These are phyloP conservation scores for Monilinia vaccinii-corymbosi DNA, from an alignment of 2,329 filamentous ascomycete genomes.

Conservation along the genomic window DNA sequence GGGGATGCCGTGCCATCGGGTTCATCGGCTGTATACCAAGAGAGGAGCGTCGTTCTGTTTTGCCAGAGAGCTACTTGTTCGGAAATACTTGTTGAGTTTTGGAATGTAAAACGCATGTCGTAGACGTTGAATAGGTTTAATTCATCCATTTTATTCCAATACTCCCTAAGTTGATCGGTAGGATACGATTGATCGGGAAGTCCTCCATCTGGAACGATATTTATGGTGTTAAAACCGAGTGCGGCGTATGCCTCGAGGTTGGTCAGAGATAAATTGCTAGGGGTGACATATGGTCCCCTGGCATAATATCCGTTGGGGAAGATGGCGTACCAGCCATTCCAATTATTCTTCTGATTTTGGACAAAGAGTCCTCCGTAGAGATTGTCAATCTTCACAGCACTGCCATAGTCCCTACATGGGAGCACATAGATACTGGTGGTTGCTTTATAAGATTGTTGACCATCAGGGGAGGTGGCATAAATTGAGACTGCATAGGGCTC, in stretches of 20 bases:
- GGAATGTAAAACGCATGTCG: constrained; percentile 26
- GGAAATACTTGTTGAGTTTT: constrained; percentile 31
- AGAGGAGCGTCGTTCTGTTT: constrained; percentile 34
- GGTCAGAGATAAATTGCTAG: constrained; percentile 25
- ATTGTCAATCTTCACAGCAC: constrained; percentile 38
- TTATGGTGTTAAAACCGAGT: constrained; percentile 39
- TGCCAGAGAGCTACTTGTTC: constrained; percentile 24
- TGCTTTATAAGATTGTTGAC: constrained; percentile 30
- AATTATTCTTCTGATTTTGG: constrained; percentile 28
- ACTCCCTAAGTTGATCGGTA: constrained; percentile 29
- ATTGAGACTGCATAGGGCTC: constrained; percentile 33
- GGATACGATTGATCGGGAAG: constrained; percentile 33
- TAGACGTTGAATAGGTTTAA: constrained; percentile 39
- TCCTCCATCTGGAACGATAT: constrained; percentile 32
- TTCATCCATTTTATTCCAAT: constrained; percentile 36
- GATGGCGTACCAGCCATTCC: constrained; percentile 30
- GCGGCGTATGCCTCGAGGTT: constrained; percentile 34
- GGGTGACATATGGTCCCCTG: constrained; percentile 22
- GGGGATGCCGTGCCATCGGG: constrained; percentile 34
- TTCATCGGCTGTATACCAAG: constrained; percentile 46
- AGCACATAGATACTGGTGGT: constrained; percentile 34
- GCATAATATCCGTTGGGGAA: constrained; percentile 40
- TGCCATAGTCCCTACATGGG: constrained; percentile 36
- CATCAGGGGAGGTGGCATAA: constrained; percentile 27
- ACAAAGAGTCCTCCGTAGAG: constrained; percentile 38